These are phyloP conservation scores for Cryphonectria carpinicola DNA, from an alignment of 2,329 filamentous ascomycete species.

Conservation along the genomic window DNA sequence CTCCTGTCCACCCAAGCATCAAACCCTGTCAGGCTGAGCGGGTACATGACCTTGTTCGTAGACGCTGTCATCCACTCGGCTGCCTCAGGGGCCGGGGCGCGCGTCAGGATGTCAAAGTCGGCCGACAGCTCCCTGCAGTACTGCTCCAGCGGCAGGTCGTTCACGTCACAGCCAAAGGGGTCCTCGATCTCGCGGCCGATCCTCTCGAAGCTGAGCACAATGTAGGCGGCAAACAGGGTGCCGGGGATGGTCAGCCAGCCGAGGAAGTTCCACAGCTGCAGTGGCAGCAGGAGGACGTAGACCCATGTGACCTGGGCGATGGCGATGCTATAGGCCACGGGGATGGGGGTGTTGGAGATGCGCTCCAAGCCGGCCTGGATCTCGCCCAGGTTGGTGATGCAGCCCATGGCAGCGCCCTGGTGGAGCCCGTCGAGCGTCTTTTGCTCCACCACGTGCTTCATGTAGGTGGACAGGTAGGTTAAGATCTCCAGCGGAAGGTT, in stretches of 20 bases:
- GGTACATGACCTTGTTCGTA: constrained; percentile 5
- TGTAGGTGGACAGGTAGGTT: constrained; percentile 69
- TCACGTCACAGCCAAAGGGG: constrained; percentile 16
- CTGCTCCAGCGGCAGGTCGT: constrained; percentile 6
- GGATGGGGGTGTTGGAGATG: constrained; percentile 80
- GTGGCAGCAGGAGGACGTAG: constrained; percentile 79
- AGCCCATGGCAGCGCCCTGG: constrained; percentile 54
- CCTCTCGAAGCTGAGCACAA: constrained; percentile 72
- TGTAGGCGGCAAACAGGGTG: constrained; percentile 73
- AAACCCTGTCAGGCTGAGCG: constrained; percentile 9
- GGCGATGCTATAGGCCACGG: constrained; percentile 80
- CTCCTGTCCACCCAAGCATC: constrained; percentile 8
- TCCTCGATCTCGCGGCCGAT: constrained; percentile 21
- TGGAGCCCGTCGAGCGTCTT: constrained; percentile 61
- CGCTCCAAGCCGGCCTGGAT: constrained; percentile 74
- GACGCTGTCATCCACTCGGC: not conserved
- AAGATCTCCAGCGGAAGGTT: constrained; percentile 85
- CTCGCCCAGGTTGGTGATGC: constrained; percentile 63
- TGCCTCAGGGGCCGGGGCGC: constrained; percentile 4
- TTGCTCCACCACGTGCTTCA: constrained; percentile 63
- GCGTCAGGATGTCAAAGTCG: constrained; percentile 13
- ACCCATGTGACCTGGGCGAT: constrained; percentile 87
- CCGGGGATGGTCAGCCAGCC: constrained; percentile 79
- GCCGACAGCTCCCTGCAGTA: constrained; percentile 11
- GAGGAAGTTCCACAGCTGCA: constrained; percentile 71